Conservation (phyloP, 2,329 filamentous ascomycete genomes). For the Fusarium longipes region DNA sequence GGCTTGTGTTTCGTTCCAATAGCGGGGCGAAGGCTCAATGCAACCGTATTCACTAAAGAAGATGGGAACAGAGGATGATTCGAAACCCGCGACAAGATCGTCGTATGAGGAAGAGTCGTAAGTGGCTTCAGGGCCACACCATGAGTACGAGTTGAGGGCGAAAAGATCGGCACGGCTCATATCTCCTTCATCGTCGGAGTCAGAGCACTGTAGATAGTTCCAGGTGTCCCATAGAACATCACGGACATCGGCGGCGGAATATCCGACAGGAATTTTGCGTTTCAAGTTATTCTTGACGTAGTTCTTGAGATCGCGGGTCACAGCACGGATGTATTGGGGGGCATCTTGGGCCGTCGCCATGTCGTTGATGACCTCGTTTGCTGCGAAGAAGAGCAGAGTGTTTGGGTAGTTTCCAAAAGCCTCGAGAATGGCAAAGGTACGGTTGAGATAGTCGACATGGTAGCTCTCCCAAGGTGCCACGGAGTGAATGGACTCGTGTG, state of each 20-base stretch:
- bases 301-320: slow-evolving; percentile 83
- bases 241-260: slow-evolving; percentile 84
- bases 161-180: slow-evolving; percentile 78
- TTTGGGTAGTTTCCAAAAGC: slow-evolving; percentile 75
- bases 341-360: slow-evolving; percentile 67
- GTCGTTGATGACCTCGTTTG: slow-evolving; percentile 81
- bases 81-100: slow-evolving; percentile 72
- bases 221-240: slow-evolving; percentile 77
- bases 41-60: slow-evolving; percentile 88
- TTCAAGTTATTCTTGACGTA: slow-evolving; percentile 79
- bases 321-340: slow-evolving; percentile 78
- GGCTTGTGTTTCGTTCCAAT: slow-evolving; percentile 79
- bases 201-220: slow-evolving; percentile 78
- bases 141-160: slow-evolving; percentile 79
- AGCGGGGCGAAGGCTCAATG: slow-evolving; percentile 76
- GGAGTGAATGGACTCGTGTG: slow-evolving; percentile 67
- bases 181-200: slow-evolving; percentile 64
- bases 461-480: slow-evolving; percentile 69
- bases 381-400: slow-evolving; percentile 79
- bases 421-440: slow-evolving; percentile 74
- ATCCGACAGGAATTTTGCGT: slow-evolving; percentile 79
- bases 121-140: slow-evolving; percentile 71
- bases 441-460: slow-evolving; percentile 70
- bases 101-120: slow-evolving; percentile 73
- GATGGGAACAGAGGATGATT: slow-evolving; percentile 73